Evolutionary conservation across 192 early-diverging fungal genomes (phyloP).

Genomic region (Paraglomus brasilianum): DNA sequence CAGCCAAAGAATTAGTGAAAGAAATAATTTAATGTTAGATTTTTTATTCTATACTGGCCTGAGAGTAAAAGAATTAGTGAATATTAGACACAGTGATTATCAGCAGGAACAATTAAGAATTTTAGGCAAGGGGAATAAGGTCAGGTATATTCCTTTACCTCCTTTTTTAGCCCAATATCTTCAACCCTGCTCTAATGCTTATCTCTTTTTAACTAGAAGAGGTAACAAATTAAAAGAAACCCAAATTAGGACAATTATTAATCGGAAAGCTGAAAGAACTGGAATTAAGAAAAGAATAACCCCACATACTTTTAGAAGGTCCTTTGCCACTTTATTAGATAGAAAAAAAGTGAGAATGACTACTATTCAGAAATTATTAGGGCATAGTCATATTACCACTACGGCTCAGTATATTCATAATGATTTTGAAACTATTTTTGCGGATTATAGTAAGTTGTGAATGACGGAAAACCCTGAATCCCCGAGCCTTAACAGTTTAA

Average conservation of each 20-base stretch:
- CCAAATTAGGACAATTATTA: not conserved
- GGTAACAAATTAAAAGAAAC: not conserved
- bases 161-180: not conserved
- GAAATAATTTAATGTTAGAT: slow-evolving; percentile 14
- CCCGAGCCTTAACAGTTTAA: too few relatives aligned
- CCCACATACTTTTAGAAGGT: slow-evolving; percentile 11
- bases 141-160: not conserved
- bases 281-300: slow-evolving; percentile 15
- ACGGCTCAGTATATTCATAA: slow-evolving; percentile 14
- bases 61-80: slow-evolving; percentile 17
- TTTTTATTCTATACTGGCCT: slow-evolving; percentile 4
- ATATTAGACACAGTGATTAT: not conserved
- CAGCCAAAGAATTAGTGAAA: not conserved
- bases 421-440: slow-evolving; percentile 10
- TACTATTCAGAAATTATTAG: slow-evolving; percentile 19
- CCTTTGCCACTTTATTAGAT: not conserved
- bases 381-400: not conserved
- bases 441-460: slow-evolving; percentile 11
- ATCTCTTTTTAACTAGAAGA: not conserved
- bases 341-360: not conserved
- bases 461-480: too few relatives aligned
- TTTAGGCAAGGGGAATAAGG: slow-evolving; percentile 13
- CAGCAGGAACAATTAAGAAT: not conserved
- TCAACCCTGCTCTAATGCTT: not conserved
- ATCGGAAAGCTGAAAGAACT: not conserved